A percentile compares a stretch with the other conserved stretches of the same genome.
These are phyloP conservation scores for Endogone sp. DNA, from an alignment of 192 early-diverging fungal species.

Conservation along the genomic window DNA sequence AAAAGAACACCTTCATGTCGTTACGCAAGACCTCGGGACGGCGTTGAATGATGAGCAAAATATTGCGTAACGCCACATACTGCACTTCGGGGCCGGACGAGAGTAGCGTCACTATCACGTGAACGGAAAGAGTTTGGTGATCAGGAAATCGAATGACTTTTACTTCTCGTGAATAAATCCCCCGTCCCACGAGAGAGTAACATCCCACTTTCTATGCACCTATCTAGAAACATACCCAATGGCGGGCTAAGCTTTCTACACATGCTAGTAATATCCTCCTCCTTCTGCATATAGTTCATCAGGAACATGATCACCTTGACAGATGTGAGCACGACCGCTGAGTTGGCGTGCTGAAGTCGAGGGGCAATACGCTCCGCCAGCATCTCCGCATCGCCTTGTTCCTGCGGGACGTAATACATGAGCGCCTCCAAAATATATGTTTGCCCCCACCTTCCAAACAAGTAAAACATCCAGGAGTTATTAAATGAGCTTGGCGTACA, in stretches of 20 bases:
- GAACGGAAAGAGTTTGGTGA: background rate
- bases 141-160: no score
- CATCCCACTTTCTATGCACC: background rate
- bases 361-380: slow-evolving; percentile 87
- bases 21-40: slow-evolving; percentile 85
- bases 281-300: slow-evolving; percentile 88
- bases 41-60: slow-evolving; percentile 88
- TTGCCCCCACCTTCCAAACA: slow-evolving; percentile 80
- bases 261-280: slow-evolving; percentile 67
- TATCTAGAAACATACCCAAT: slow-evolving; percentile 72
- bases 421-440: slow-evolving; percentile 91
- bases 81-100: slow-evolving; percentile 91
- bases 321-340: slow-evolving; percentile 80
- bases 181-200: background rate
- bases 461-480: slow-evolving; percentile 4
- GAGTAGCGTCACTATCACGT: slow-evolving; percentile 75
- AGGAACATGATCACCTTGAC: slow-evolving; percentile 91
- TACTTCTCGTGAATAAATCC: no score
- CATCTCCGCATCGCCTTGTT: slow-evolving; percentile 83
- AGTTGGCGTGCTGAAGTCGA: slow-evolving; percentile 93
- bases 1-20: slow-evolving; percentile 98
- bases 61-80: slow-evolving; percentile 96
- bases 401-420: slow-evolving; percentile 88
- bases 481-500: background rate
- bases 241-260: slow-evolving; percentile 88